Evolutionary conservation across 495 filamentous ascomycete genomes (phyloP), one percentile per base, ranked within the genome.

Genomic region (Coniosporium apollinis): DNA sequence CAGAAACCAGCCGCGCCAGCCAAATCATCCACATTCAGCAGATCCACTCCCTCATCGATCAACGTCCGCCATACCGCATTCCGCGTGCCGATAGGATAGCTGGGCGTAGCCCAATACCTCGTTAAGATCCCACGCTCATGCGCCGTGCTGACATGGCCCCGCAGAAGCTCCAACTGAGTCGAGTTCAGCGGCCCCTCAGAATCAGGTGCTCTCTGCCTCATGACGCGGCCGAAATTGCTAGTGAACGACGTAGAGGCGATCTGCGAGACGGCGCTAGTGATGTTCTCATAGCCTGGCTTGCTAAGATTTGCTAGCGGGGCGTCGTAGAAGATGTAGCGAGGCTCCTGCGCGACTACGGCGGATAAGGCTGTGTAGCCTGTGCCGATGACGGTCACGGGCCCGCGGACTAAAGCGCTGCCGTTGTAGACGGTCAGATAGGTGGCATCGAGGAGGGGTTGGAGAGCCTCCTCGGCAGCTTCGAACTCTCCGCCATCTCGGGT

Each of bases 251-350:
- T 45, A 10, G 28, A 47, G 8, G 54, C 53, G 29, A 58, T 52
- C 9, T 48, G 50, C 7, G 40, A 39, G 37, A 53, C 41, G 18
- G 20, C 24, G 4, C 38, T 19, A 5, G 51, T 55, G 32, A 56
- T 49, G 29, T 64, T 60, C 20, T 47, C 39, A 37, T 60, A 63
- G 33, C 48, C 38, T 4, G 59, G 50, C 16, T 56, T 56, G 28
- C 43, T 48, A 6, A 76, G 58, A 3, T 53, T 38, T 2, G 63
- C 54, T 15, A 77, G 60, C 10, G 65, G 69, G 0, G 62, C 72
- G 41, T 79, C 74, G 47, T 62, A 77, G 58, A 77, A 79, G 37
- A 55, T 53, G 34, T 54, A 54, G 31, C 30, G 9, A 26, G 24
- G 24, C 24, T 9, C 24, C 9, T 26, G 1, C 24, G 24, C 13